Conservation (phyloP, 192 early-diverging fungal species). For the Lunasporangiospora selenospora region DNA sequence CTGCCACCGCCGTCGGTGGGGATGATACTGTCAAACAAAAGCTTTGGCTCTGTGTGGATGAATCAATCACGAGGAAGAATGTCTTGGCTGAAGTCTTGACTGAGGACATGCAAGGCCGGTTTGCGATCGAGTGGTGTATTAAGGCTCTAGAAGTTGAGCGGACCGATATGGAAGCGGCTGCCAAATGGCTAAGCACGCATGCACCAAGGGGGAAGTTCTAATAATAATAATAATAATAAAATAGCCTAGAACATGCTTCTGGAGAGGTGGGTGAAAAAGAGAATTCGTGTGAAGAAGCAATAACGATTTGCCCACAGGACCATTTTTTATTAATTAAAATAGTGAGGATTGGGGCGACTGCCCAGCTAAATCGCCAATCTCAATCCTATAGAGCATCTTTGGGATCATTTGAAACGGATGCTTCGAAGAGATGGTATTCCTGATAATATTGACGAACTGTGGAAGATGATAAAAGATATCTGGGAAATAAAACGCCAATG, state of each 20-base stretch:
- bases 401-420: too few species aligned
- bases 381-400: too few species aligned
- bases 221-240: too few species aligned
- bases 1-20: conserved; percentile 15
- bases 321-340: neutral
- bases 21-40: too few species aligned
- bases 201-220: too few species aligned
- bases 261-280: too few species aligned
- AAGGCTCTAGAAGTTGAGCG: conserved; percentile 65
- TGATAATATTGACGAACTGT: too few species aligned
- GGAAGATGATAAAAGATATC: too few species aligned
- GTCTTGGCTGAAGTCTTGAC: conserved; percentile 52
- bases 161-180: conserved; percentile 58
- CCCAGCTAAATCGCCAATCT: too few species aligned
- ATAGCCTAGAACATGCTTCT: too few species aligned
- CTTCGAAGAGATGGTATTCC: too few species aligned
- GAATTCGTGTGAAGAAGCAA: neutral
- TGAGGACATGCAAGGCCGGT: conserved; percentile 26
- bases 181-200: conserved; percentile 64
- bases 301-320: neutral
- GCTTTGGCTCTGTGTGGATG: conserved; percentile 71
- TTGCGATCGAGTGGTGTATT: conserved; percentile 70
- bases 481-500: too few species aligned
- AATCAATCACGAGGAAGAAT: conserved; percentile 55
- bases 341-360: neutral